Evolutionary conservation across 2,329 filamentous ascomycete species (phyloP), one percentile per base, ranked within the genome.

Genomic region (Pestalotiopsis sp.): DNA sequence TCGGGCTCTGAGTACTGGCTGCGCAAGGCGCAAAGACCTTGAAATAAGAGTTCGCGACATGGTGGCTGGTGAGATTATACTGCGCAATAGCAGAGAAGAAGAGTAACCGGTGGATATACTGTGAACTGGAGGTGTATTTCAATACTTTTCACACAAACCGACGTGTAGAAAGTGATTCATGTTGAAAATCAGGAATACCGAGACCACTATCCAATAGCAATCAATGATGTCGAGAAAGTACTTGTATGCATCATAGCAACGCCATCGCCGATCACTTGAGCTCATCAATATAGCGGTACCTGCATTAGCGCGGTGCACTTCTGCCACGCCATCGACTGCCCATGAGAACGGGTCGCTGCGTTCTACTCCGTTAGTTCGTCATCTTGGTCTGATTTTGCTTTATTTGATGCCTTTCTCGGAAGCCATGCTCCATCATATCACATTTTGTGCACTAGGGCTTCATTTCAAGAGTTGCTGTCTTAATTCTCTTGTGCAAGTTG

Each of bases 171-270:
- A 9, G 45, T 52, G 20, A n/a, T 9, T n/a, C 9, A 52, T n/a
- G 20, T 11, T 20, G 17, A 52, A 20, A 9, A 12, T n/a, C 45
- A n/a, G 20, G 20, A 52, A 52, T 17, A 9, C 11, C 20, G 45
- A 17, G 20, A 62, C n/a, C 31, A 39, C n/a, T 12, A 36, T 62
- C 12, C 9, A 62, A 14, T 62, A 5, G n/a, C 31, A 39, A 39
- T 62, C 59, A 36, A 62, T 62, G 59, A 62, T 62, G 59, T 39
- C 25, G 59, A 36, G 36, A 14, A 62, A 36, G 31, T 14, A 62
- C 36, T 20, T 62, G 31, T 39, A 36, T 62, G 59, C 59, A 62
- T 62, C 59, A 62, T 62, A 62, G 59, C 25, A 36, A 62, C 59
- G 59, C 25, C 59, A 62, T 62, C 31, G 59, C 31, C 59, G 17